Conservation (phyloP, 768 basidiomycete genomes). For the Lentinula edodes region DNA sequence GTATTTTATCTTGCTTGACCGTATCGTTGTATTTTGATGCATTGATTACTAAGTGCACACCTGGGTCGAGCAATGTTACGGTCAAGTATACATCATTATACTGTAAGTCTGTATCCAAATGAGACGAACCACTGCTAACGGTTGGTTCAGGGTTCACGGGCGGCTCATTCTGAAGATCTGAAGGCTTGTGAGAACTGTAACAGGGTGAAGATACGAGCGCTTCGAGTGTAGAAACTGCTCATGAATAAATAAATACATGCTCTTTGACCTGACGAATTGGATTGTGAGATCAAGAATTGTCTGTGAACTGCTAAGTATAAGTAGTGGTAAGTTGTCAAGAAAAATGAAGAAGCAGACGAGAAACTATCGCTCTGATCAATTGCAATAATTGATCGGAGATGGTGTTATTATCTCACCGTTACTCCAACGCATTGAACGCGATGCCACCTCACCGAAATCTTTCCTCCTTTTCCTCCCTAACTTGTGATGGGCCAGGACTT, state of each 20-base stretch:
- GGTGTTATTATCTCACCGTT: background rate
- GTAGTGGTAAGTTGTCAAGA: too few species aligned
- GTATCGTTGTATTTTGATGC: background rate
- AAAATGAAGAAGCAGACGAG: too few species aligned
- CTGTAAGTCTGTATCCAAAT: background rate
- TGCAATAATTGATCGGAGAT: background rate
- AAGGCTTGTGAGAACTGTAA: background rate
- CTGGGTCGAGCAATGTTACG: conserved; percentile 1
- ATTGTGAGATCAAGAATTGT: too few species aligned
- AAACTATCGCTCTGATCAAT: too few species aligned
- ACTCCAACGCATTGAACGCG: background rate
- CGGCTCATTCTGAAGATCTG: background rate
- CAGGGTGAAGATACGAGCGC: background rate
- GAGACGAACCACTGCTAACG: background rate
- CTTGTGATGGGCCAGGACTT: conserved; percentile 16
- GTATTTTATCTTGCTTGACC: conserved; percentile 9
- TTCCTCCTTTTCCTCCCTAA: background rate
- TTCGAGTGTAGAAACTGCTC: too few species aligned
- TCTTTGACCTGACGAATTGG: too few species aligned
- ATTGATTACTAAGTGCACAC: conserved; percentile 1
- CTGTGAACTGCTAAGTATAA: too few species aligned
- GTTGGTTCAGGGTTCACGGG: conserved; percentile 2
- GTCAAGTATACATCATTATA: conserved; percentile 8
- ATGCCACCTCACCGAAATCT: background rate
- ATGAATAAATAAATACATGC: too few species aligned